A percentile compares a stretch with the other conserved stretches of the same genome.
phyloP scores from a whole-genome alignment of 129 eudicot genomes.

The Escallonia herrerae region DNA sequence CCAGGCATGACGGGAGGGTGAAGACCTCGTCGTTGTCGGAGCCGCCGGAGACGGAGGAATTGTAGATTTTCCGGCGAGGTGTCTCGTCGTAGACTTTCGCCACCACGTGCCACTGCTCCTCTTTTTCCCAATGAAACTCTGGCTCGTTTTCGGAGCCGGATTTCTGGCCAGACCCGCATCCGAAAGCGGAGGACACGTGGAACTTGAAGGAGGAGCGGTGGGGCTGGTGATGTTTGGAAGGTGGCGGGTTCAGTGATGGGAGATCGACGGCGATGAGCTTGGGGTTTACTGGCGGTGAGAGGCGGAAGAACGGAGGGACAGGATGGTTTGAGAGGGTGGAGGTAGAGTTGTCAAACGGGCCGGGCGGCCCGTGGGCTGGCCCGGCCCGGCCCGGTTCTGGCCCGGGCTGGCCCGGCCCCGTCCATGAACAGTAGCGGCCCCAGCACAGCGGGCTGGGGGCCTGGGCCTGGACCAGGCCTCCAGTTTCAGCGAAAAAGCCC shows the following conservation, averaged over 20 bases:
- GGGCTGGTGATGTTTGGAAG: constrained; percentile 18
- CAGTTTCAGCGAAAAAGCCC: too few species aligned
- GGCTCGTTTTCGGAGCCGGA: constrained; percentile 11
- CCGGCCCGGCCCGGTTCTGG: too few species aligned
- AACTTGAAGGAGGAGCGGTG: constrained; percentile 45
- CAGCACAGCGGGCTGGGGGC: too few species aligned
- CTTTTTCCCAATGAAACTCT: constrained; percentile 60
- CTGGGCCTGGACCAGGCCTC: too few species aligned
- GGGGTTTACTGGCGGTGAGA: constrained; percentile 5
- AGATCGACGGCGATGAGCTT: constrained; percentile 18
- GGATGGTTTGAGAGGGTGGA: constrained; percentile 48
- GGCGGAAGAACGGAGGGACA: constrained; percentile 28
- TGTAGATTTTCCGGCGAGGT: constrained; percentile 71
- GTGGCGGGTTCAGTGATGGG: constrained; percentile 4
- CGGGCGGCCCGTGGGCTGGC: too few species aligned
- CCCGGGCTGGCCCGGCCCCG: too few species aligned
- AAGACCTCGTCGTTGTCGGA: constrained; percentile 25
- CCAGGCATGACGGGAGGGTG: constrained; percentile 13
- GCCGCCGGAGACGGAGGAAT: constrained; percentile 51
- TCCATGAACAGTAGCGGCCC: too few species aligned
- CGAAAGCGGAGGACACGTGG: constrained; percentile 57
- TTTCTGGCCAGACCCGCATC: constrained; percentile 22
- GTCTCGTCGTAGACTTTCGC: constrained; percentile 37
- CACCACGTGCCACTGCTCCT: constrained; percentile 63
- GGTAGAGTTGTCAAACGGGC: too few species aligned